phyloP scores from a whole-genome alignment of 2,329 filamentous ascomycete species.

The Hymenoscyphus fraxineus region DNA sequence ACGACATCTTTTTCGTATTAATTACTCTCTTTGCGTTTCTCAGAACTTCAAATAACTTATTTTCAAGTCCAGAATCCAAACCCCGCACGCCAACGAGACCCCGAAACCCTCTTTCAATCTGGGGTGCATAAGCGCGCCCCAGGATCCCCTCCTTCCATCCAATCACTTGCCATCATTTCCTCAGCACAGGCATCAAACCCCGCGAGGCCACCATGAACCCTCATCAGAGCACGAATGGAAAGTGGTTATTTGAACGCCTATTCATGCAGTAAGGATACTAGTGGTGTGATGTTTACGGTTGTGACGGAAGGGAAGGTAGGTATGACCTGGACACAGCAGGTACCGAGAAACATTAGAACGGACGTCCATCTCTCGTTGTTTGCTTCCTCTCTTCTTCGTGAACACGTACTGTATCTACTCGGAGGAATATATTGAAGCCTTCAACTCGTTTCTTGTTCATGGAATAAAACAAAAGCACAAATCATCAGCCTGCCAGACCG shows the following conservation, averaged over 20 bases:
- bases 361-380: not conserved
- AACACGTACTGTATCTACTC: not conserved
- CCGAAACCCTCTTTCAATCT: not conserved
- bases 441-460: not conserved
- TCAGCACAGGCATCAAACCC: slow-evolving; percentile 4
- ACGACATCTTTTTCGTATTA: not conserved
- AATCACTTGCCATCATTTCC: not conserved
- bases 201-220: not conserved
- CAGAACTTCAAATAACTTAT: too few relatives aligned
- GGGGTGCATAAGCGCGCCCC: slow-evolving; percentile 5
- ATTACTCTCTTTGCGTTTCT: too few relatives aligned
- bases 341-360: not conserved
- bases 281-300: slow-evolving; percentile 1
- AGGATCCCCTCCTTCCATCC: not conserved
- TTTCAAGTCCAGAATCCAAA: slow-evolving; percentile 3
- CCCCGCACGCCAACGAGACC: not conserved
- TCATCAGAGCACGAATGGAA: not conserved
- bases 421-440: not conserved
- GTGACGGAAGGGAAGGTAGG: not conserved
- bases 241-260: not conserved
- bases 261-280: not conserved
- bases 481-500: not conserved
- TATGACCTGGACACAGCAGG: not conserved
- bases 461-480: not conserved
- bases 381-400: not conserved